Conservation (phyloP, 495 filamentous ascomycete species). For the Penicillium egyptiacum region DNA sequence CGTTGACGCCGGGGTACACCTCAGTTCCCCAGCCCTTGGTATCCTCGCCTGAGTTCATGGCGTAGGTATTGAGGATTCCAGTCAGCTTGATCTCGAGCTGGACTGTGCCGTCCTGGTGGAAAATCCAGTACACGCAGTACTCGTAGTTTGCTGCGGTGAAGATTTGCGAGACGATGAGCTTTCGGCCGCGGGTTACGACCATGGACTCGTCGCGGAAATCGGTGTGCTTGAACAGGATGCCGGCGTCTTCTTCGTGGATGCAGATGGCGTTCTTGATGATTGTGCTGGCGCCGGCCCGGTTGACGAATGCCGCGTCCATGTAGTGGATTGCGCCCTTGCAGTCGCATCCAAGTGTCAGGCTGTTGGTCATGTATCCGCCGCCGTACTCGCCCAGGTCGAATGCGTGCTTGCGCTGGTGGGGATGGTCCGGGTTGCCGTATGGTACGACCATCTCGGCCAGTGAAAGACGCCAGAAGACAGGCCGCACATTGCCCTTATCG, state of each 20-base stretch:
- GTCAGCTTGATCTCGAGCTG: slow-evolving; percentile 95
- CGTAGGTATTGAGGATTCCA: slow-evolving; percentile 91
- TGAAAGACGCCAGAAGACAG: slow-evolving; percentile 88
- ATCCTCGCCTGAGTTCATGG: slow-evolving; percentile 80
- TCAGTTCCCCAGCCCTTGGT: slow-evolving; percentile 89
- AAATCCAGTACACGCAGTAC: slow-evolving; percentile 92
- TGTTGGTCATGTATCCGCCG: slow-evolving; percentile 95
- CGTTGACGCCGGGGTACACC: slow-evolving; percentile 83
- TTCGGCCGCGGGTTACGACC: slow-evolving; percentile 83
- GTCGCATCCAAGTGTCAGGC: slow-evolving; percentile 83
- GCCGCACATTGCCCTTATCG: slow-evolving; percentile 77
- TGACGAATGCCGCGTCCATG: slow-evolving; percentile 81
- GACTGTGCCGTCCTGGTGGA: slow-evolving; percentile 91
- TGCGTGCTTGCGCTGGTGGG: slow-evolving; percentile 91
- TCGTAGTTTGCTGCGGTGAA: slow-evolving; percentile 98
- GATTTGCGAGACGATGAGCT: slow-evolving; percentile 86
- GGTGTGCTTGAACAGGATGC: slow-evolving; percentile 94
- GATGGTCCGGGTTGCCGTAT: slow-evolving; percentile 90
- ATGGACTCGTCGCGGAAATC: slow-evolving; percentile 90
- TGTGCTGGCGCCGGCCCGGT: slow-evolving; percentile 69
- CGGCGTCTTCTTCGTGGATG: slow-evolving; percentile 93
- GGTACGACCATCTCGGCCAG: slow-evolving; percentile 96
- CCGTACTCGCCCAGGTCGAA: slow-evolving; percentile 95
- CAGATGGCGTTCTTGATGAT: slow-evolving; percentile 96
- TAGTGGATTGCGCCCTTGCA: slow-evolving; percentile 96